Conservation (phyloP, 331 rosid genomes). For the Erythrophleum ivorense region DNA sequence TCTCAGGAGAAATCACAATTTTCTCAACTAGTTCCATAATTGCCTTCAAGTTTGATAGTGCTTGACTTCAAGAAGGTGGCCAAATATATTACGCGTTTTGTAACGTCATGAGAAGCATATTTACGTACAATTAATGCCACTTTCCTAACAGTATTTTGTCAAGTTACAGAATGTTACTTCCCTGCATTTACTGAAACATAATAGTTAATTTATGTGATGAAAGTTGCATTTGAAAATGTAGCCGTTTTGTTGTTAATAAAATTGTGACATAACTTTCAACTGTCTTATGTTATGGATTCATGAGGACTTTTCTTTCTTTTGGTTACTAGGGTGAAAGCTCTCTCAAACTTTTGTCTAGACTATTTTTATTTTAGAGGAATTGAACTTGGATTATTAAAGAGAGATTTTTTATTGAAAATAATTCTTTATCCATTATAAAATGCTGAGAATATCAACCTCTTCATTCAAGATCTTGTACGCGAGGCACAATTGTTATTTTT, state of each 20-base stretch:
- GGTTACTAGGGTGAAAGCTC: no score
- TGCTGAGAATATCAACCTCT: no score
- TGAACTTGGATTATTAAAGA: no score
- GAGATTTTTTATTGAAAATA: no score
- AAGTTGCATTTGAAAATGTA: neutral
- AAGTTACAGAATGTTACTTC: slow-evolving; percentile 25
- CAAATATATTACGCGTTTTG: slow-evolving; percentile 8
- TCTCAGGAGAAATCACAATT: slow-evolving; percentile 45
- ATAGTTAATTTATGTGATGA: neutral
- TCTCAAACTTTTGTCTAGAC: no score
- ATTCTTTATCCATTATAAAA: no score
- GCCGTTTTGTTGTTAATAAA: neutral
- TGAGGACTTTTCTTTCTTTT: neutral
- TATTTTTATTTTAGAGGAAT: no score
- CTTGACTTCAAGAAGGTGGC: neutral
- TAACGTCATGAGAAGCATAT: neutral
- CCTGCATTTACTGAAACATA: neutral
- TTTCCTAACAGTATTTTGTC: neutral
- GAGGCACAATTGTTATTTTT: no score
- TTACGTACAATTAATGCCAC: slow-evolving; percentile 16
- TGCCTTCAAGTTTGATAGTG: neutral
- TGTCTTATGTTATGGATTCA: neutral
- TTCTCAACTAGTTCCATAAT: slow-evolving; percentile 53
- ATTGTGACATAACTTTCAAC: neutral
- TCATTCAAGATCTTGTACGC: no score